Base-by-base conservation (phyloP, 768 basidiomycete genomes). In the Naganishia kalamii region DNA sequence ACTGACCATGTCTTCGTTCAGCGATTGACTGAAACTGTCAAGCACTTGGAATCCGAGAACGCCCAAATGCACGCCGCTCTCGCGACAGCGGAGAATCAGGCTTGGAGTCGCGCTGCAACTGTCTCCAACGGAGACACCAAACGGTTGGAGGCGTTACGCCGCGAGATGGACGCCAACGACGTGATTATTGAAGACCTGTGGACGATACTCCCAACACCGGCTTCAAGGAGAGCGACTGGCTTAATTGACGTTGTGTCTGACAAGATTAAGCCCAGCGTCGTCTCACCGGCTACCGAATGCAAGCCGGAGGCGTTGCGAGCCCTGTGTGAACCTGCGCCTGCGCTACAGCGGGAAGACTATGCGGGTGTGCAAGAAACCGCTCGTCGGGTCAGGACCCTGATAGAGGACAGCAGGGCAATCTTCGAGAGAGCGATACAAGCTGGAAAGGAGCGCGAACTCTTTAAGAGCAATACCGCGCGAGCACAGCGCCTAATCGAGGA, bases 401-500 rank as follows among this genome's bases (percentile, higher is more conserved):
- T 96, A 60, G 81, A 83, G 35, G 94, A 96, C 76, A 90, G 93
- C 71, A 84, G 86, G 27, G 82, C 88, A 21, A 79, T 97, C 66
- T 90, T 92, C 67, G 88, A 91, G 77, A 84, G 92, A 33, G 80
- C 92, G 41, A 80, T 90, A 57, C 85, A 90, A 27, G 88, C 91
- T 70, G 92, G 89, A 1, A 87, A 90, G 77, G 89, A 91, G 54
- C 88, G 93, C 65, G 92, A 94, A 69, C 73, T 93, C 69, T 82
- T 94, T 67, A 94, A 92, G 83, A 88, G 87, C 80, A 92, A 92
- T 73, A 90, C 91, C 21, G 90, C 91, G 72, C 82, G 90, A 52
- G 92, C 90, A 23, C 88, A 92, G 81, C 91, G 90, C 78, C 82
- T 94, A 30, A 89, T 90, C 3, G 86, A 88, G 75, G 92, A 92